Percentiles rank a stretch among this genome's conserved stretches.
Conservation (phyloP, 768 basidiomycete species). For the Wakefieldia striispora region DNA sequence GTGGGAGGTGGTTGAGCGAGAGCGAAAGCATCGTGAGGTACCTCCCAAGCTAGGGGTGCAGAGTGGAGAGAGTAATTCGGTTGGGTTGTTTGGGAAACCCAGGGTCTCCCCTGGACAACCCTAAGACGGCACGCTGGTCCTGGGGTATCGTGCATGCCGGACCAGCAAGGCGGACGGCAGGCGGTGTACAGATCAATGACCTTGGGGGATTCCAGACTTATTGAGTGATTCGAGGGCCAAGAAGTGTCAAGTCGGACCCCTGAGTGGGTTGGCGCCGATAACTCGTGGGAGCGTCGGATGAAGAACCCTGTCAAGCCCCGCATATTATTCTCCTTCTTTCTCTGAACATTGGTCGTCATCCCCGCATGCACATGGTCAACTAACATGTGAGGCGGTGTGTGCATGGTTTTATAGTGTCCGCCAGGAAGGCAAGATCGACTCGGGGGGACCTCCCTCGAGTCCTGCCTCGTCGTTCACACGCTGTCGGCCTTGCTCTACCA, state of each 20-base stretch:
- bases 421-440: slow-evolving; percentile 9
- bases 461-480: slow-evolving; percentile 30
- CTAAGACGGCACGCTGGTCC: slow-evolving; percentile 30
- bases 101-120: slow-evolving; percentile 28
- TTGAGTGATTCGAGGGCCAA: slow-evolving; percentile 26
- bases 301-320: slow-evolving; percentile 2
- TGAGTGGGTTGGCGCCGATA: slow-evolving; percentile 27
- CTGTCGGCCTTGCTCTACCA: not conserved
- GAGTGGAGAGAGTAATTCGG: slow-evolving; percentile 23
- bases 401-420: not conserved
- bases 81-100: slow-evolving; percentile 17
- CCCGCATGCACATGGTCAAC: slow-evolving; percentile 3
- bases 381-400: slow-evolving; percentile 13
- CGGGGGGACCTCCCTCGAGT: not conserved
- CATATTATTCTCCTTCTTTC: not conserved
- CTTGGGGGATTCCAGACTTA: slow-evolving; percentile 28
- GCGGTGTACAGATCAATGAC: slow-evolving; percentile 31
- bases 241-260: slow-evolving; percentile 27
- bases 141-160: slow-evolving; percentile 29
- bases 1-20: slow-evolving; percentile 29
- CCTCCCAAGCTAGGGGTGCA: slow-evolving; percentile 22
- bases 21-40: slow-evolving; percentile 30
- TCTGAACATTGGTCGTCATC: not conserved
- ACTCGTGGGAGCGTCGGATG: slow-evolving; percentile 27
- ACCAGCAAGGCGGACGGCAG: slow-evolving; percentile 32